Percentiles rank a stretch among this genome's conserved stretches.
Conservation (phyloP, 2,329 filamentous ascomycete species). For the Penicillium sp. region DNA sequence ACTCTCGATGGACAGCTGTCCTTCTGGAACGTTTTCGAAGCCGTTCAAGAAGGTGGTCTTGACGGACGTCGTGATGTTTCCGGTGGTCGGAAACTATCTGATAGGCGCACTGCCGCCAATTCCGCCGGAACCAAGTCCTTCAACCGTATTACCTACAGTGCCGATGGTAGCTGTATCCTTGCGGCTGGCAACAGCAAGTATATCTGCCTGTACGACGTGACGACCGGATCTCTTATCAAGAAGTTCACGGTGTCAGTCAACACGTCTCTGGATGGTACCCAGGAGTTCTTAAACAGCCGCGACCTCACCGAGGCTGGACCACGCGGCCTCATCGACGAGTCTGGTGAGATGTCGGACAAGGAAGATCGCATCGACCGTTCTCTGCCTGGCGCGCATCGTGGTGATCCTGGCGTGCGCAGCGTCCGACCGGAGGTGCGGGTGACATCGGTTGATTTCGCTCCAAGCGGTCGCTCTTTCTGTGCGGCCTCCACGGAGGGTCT, state of each 20-base stretch:
- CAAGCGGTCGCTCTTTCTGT: constrained; percentile 88
- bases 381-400: constrained; percentile 84
- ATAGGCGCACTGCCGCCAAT: constrained; percentile 90
- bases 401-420: constrained; percentile 80
- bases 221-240: constrained; percentile 87
- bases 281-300: constrained; percentile 95
- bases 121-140: constrained; percentile 89
- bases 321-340: constrained; percentile 80
- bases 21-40: constrained; percentile 92
- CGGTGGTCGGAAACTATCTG: constrained; percentile 84
- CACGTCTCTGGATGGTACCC: constrained; percentile 91
- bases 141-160: constrained; percentile 85
- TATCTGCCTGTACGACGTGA: constrained; percentile 95
- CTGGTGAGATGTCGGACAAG: constrained; percentile 85
- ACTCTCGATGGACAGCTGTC: constrained; percentile 92
- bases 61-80: constrained; percentile 93
- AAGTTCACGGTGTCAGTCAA: constrained; percentile 97
- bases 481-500: constrained; percentile 94
- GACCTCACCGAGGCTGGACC: constrained; percentile 90
- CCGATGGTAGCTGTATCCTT: constrained; percentile 87
- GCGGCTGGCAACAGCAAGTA: constrained; percentile 98
- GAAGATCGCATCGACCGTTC: constrained; percentile 81
- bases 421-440: constrained; percentile 83
- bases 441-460: constrained; percentile 82
- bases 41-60: constrained; percentile 81